These are phyloP conservation scores for Lindgomyces ingoldianus DNA, from an alignment of 495 filamentous ascomycete species.

Conservation along the genomic window DNA sequence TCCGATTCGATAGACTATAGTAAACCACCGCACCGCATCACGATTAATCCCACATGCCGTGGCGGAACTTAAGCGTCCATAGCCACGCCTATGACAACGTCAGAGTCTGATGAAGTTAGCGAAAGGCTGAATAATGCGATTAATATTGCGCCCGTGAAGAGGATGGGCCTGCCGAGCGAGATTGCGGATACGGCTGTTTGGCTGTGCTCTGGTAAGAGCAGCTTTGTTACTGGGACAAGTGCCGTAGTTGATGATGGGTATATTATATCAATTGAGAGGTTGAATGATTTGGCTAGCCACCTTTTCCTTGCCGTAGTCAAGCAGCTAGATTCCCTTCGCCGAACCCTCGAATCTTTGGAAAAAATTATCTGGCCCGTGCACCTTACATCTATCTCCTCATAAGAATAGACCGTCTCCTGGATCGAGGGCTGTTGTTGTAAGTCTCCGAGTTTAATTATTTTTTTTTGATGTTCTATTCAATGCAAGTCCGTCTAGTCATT, in stretches of 20 bases:
- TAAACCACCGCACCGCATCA: conserved; percentile 46
- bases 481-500: too few relatives aligned
- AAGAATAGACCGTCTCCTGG: too few relatives aligned
- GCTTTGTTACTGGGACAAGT: conserved; percentile 45
- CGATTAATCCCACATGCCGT: conserved; percentile 54
- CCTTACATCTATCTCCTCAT: too few relatives aligned
- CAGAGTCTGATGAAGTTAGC: neutral
- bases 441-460: too few relatives aligned
- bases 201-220: conserved; percentile 46
- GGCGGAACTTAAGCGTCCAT: too few relatives aligned
- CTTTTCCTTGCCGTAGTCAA: too few relatives aligned
- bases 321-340: too few relatives aligned
- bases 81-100: conserved; percentile 42
- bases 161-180: conserved; percentile 44
- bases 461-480: too few relatives aligned
- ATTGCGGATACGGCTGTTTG: conserved; percentile 46
- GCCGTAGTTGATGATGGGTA: conserved; percentile 40
- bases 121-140: conserved; percentile 40
- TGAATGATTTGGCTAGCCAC: too few relatives aligned
- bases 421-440: too few relatives aligned
- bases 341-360: too few relatives aligned
- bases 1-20: conserved; percentile 50
- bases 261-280: conserved; percentile 15
- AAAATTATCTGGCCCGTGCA: too few relatives aligned
- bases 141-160: conserved; percentile 42